Percentiles rank a stretch among this genome's conserved stretches.
phyloP scores from a whole-genome alignment of 371 early-diverging fungal species.

The Apophysomyces sp. region DNA sequence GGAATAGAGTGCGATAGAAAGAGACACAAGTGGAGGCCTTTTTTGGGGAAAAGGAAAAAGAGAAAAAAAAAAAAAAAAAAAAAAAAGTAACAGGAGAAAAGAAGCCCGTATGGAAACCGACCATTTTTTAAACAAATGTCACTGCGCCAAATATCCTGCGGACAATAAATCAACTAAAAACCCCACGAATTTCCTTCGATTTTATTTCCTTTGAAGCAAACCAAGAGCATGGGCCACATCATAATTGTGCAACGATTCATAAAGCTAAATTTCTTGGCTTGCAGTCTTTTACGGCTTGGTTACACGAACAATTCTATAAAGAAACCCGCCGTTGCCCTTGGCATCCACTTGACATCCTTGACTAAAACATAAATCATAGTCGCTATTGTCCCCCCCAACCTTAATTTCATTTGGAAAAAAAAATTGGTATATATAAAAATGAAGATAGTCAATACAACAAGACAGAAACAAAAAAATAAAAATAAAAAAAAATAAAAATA shows the following conservation, averaged over 20 bases:
- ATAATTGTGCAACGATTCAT: neutral
- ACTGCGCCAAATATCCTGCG: neutral
- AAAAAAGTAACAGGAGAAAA: neutral
- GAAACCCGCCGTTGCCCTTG: neutral
- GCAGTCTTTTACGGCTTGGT: neutral
- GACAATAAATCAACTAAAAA: neutral
- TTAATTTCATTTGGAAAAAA: too few species aligned
- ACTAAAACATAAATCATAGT: neutral
- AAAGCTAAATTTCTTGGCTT: constrained; percentile 1
- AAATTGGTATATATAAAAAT: too few species aligned
- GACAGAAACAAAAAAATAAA: too few species aligned
- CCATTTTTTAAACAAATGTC: neutral
- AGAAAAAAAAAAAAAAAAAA: neutral
- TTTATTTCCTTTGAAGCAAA: neutral
- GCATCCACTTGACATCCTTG: neutral
- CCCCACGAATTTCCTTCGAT: neutral
- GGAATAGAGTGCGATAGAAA: too few species aligned
- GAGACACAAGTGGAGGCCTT: too few species aligned
- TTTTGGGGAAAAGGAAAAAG: too few species aligned
- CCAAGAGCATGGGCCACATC: neutral
- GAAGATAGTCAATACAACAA: too few species aligned
- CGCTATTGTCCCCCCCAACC: too few species aligned
- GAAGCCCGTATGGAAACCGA: neutral
- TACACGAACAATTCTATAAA: neutral
- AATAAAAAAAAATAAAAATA: neutral